Evolutionary conservation across 1,139 yeast genomes (phyloP).

Genomic region (Suhomyces bribrorum): DNA sequence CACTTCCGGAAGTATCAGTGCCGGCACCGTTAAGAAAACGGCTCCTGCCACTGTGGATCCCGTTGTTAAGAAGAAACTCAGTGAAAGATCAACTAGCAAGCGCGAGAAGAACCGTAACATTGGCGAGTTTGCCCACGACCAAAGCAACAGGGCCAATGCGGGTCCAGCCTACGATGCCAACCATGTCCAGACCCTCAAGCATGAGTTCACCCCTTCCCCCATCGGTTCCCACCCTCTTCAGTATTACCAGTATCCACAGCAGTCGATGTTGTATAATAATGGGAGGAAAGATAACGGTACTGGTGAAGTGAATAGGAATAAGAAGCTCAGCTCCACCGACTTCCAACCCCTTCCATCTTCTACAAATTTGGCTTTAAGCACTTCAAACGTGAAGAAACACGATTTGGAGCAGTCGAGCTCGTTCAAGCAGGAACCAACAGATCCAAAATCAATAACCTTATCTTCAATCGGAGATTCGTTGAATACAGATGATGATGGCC

Average conservation of each 20-base stretch:
- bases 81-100: not conserved
- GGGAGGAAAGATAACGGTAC: too few relatives aligned
- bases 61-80: not conserved
- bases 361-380: conserved; percentile 10
- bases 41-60: not conserved
- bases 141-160: conserved; percentile 8
- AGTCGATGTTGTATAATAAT: conserved; percentile 24
- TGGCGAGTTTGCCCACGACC: conserved; percentile 8
- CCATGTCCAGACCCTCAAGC: not conserved
- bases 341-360: not conserved
- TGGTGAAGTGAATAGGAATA: too few relatives aligned
- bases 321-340: not conserved
- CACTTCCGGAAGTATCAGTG: conserved; percentile 14
- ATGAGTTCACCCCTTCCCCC: not conserved
- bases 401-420: conserved; percentile 7
- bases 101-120: conserved; percentile 5
- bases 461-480: conserved; percentile 14
- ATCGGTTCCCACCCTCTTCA: conserved; percentile 15
- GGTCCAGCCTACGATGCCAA: conserved; percentile 1
- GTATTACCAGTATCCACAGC: conserved; percentile 27
- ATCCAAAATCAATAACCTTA: conserved; percentile 6
- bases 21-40: conserved; percentile 9
- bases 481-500: not conserved
- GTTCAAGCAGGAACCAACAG: not conserved
- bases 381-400: conserved; percentile 16